A percentile compares a stretch with the other conserved stretches of the same genome.
These are phyloP conservation scores for Wallacemonas sp. DNA, from an alignment of 208 protist genomes.

Conservation along the genomic window DNA sequence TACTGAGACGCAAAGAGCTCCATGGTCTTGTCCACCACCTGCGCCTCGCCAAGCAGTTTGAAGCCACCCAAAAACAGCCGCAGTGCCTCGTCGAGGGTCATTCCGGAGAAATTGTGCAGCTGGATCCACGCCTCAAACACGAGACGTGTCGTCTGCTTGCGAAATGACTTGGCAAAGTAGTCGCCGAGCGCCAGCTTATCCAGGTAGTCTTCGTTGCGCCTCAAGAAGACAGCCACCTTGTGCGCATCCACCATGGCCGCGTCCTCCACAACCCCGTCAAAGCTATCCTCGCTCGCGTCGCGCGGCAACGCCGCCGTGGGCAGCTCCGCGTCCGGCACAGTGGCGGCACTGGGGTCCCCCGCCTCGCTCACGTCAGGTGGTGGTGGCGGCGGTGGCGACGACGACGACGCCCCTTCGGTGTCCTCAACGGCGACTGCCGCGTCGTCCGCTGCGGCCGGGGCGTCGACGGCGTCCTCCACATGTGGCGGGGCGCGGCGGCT, in stretches of 20 bases:
- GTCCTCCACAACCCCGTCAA: constrained; percentile 22
- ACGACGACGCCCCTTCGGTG: too few relatives aligned
- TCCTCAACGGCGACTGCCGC: neutral
- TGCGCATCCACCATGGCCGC: constrained; percentile 27
- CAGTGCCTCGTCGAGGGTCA: constrained; percentile 80
- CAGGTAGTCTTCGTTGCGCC: constrained; percentile 70
- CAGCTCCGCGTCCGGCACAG: too few relatives aligned
- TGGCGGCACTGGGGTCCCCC: too few relatives aligned
- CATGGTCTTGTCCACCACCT: constrained; percentile 89
- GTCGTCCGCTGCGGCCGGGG: too few relatives aligned
- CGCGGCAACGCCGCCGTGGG: too few relatives aligned
- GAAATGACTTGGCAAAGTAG: constrained; percentile 86
- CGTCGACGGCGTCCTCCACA: too few relatives aligned
- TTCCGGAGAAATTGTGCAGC: constrained; percentile 73
- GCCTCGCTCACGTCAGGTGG: neutral
- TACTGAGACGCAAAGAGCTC: constrained; percentile 88
- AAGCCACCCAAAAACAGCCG: constrained; percentile 85
- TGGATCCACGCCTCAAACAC: constrained; percentile 87
- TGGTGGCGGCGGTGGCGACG: too few relatives aligned
- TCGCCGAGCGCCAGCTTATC: constrained; percentile 80
- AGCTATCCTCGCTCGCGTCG: neutral
- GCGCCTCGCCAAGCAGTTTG: constrained; percentile 82
- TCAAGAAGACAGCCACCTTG: constrained; percentile 57
- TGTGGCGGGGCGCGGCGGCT: too few relatives aligned
- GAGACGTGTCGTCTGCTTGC: constrained; percentile 30